A percentile compares a stretch with the other conserved stretches of the same genome.
Evolutionary conservation across 371 early-diverging fungal genomes (phyloP).

Genomic region (Syncephalis plumigaleata): DNA sequence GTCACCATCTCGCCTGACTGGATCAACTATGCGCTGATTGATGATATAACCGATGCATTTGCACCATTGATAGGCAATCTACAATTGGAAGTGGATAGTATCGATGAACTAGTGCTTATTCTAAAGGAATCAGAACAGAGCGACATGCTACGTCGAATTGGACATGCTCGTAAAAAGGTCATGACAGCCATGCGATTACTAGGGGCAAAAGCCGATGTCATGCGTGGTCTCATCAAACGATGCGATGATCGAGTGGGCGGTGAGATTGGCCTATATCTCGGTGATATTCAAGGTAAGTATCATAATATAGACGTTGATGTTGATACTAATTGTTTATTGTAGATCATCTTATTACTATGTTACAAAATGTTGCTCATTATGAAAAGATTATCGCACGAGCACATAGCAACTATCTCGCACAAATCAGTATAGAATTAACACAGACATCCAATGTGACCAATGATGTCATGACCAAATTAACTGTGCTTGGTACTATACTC

Average conservation of each 20-base stretch:
- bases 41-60: slow-evolving; percentile 71
- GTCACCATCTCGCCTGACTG: slow-evolving; percentile 58
- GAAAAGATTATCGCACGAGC: slow-evolving; percentile 79
- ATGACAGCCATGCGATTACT: slow-evolving; percentile 59
- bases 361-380: slow-evolving; percentile 76
- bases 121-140: slow-evolving; percentile 51
- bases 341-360: slow-evolving; percentile 91
- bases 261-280: slow-evolving; percentile 54
- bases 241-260: slow-evolving; percentile 31
- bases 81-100: slow-evolving; percentile 76
- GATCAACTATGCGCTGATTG: slow-evolving; percentile 80
- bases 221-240: slow-evolving; percentile 45
- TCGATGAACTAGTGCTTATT: slow-evolving; percentile 78
- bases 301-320: not conserved
- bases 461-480: slow-evolving; percentile 79
- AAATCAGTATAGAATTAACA: slow-evolving; percentile 90
- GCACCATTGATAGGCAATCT: slow-evolving; percentile 59
- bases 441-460: slow-evolving; percentile 84
- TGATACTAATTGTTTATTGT: not conserved
- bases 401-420: slow-evolving; percentile 90
- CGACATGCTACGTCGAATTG: slow-evolving; percentile 79
- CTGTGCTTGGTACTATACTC: slow-evolving; percentile 77
- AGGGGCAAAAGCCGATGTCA: slow-evolving; percentile 64
- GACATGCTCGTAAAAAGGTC: slow-evolving; percentile 64
- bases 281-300: slow-evolving; percentile 67